Evolutionary conservation across 2,329 filamentous ascomycete genomes (phyloP), one percentile per base, ranked within the genome.

Genomic region (Penicillium carneum): DNA sequence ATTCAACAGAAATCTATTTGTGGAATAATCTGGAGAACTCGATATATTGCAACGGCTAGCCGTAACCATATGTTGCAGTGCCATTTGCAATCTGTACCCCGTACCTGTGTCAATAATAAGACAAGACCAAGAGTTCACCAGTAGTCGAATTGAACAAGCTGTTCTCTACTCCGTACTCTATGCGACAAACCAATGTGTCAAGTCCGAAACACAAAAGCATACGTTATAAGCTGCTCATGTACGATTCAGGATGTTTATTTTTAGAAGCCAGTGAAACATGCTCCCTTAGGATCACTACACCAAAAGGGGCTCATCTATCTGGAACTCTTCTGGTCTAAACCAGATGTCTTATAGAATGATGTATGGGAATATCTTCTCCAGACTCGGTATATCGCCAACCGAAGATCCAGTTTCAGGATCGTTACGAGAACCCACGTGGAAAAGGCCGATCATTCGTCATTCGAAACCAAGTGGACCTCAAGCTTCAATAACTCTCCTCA

Each of bases 181-280:
- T n/a, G 5, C 18, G 1, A 47, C 12, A 18, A n/a, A 7, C 48
- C 26, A 54, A 59, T 54, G 39, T 14, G 49, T 33, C 14, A 38
- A 41, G 49, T 54, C 41, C 36, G 56, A 59, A 59, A 54, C 48
- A 12, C 20, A 36, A 52, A 12, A 41, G 3, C 10, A 6, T n/a
- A 14, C 23, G 46, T 26, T 26, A 6, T 53, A 29, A 45, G 47
- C 39, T 20, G 31, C 12, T 33, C 5, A 20, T 10, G 14, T n/a
- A 31, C 42, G 11, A 53, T 46, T 31, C 26, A 7, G 23, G 14
- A 16, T 0, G 2, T 9, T 33, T 55, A 59, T 56, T 48, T 56
- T 59, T 59, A 60, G 51, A 48, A 54, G 14, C 20, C 2, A 58
- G 16, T 60, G 57, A 59, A 55, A 56, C 57, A 39, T 41, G 23